Conservation (phyloP, 2,329 filamentous ascomycete genomes). For the Alternaria sp. region DNA sequence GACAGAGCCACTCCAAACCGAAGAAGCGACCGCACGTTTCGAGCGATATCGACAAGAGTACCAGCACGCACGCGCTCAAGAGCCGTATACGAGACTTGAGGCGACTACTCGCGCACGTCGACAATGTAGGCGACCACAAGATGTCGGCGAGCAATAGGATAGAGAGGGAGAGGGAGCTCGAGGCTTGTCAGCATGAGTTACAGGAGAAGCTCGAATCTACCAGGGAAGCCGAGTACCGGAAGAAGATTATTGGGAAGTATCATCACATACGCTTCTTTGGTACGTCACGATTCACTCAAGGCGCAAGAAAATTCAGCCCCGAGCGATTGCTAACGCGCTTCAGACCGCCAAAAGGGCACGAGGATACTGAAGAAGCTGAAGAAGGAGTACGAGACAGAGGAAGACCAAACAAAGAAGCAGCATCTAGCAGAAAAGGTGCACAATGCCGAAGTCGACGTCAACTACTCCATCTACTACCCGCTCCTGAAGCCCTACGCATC, state of each 20-base stretch:
- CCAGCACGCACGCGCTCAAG: conserved; percentile 68
- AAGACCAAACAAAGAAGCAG: conserved; percentile 61
- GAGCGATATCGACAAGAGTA: conserved; percentile 34
- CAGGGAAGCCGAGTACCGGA: conserved; percentile 67
- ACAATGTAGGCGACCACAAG: conserved; percentile 54
- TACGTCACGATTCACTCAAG: conserved; percentile 50
- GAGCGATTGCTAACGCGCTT: conserved; percentile 8
- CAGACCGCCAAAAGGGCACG: conserved; percentile 76
- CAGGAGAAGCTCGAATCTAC: conserved; percentile 52
- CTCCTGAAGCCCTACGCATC: conserved; percentile 74
- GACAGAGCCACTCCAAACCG: conserved; percentile 21
- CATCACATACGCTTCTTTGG: conserved; percentile 88
- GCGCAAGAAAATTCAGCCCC: conserved; percentile 3
- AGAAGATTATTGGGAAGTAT: conserved; percentile 78
- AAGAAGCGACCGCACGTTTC: conserved; percentile 33
- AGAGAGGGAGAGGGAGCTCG: conserved; percentile 76
- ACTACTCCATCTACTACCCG: conserved; percentile 78
- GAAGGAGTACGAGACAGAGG: conserved; percentile 62
- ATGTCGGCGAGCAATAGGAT: conserved; percentile 73
- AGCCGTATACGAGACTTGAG: conserved; percentile 75
- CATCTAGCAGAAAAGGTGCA: conserved; percentile 67
- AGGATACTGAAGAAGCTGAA: conserved; percentile 71
- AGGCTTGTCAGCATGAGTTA: conserved; percentile 71
- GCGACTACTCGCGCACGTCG: conserved; percentile 68
- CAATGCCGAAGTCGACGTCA: conserved; percentile 74